A percentile compares a stretch with the other conserved stretches of the same genome.
Evolutionary conservation across 2,329 filamentous ascomycete species (phyloP).

Genomic region (Fusarium chlamydosporum): DNA sequence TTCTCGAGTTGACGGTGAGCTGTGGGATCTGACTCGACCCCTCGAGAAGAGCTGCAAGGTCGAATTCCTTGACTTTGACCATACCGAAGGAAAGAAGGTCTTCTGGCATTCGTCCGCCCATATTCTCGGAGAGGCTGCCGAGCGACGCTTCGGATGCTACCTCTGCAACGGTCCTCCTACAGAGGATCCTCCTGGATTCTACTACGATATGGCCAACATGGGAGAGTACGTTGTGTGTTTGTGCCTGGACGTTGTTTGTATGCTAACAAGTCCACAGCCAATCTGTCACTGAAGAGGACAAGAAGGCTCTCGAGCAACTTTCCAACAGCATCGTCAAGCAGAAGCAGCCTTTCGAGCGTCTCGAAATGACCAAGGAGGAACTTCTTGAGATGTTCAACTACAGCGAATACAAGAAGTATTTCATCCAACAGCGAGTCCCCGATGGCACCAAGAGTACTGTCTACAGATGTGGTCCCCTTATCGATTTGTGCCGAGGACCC

Average conservation of each 20-base stretch:
- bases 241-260: background rate
- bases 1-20: conserved; percentile 82
- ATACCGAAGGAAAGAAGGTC: conserved; percentile 79
- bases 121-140: conserved; percentile 93
- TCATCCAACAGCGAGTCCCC: conserved; percentile 79
- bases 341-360: conserved; percentile 93
- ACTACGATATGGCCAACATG: conserved; percentile 90
- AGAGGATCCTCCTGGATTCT: conserved; percentile 83
- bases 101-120: conserved; percentile 99
- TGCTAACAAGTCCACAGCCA: conserved; percentile 69
- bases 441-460: conserved; percentile 94
- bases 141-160: conserved; percentile 90
- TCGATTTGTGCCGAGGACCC: conserved; percentile 94
- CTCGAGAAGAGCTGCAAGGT: conserved; percentile 90
- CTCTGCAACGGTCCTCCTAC: conserved; percentile 95
- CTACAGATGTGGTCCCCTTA: conserved; percentile 92
- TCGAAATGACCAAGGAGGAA: conserved; percentile 90
- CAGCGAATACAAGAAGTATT: conserved; percentile 98
- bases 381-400: conserved; percentile 95
- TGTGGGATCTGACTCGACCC: conserved; percentile 95
- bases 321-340: conserved; percentile 92
- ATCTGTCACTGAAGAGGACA: conserved; percentile 81
- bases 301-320: conserved; percentile 85
- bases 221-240: conserved; percentile 51
- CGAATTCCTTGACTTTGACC: conserved; percentile 85